Evolutionary conservation across 2,329 filamentous ascomycete species (phyloP).

Genomic region (Amylocarpus encephaloides): DNA sequence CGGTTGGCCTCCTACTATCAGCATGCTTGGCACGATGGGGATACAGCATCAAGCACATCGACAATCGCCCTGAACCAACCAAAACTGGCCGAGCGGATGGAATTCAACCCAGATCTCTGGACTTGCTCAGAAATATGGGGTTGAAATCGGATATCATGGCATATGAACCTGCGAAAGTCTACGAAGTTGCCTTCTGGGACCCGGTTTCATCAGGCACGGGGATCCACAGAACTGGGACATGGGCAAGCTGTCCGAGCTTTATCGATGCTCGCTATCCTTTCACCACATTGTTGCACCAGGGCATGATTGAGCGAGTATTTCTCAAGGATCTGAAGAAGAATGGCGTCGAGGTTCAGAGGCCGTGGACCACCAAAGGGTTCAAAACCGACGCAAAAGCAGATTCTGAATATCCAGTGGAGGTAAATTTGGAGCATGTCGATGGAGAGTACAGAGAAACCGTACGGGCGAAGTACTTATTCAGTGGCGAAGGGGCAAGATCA

Average conservation of each 20-base stretch:
- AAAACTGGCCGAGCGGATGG: conserved; percentile 82
- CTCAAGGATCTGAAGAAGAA: conserved; percentile 60
- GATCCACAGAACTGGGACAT: conserved; percentile 62
- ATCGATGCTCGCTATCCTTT: conserved; percentile 67
- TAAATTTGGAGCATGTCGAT: conserved; percentile 70
- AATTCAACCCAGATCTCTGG: conserved; percentile 83
- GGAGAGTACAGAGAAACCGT: conserved; percentile 65
- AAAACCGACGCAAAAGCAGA: conserved; percentile 49
- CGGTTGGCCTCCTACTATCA: conserved; percentile 80
- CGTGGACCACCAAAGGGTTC: conserved; percentile 59
- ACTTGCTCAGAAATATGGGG: conserved; percentile 83
- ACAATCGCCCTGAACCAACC: conserved; percentile 81
- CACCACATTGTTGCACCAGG: conserved; percentile 66
- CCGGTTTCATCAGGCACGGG: conserved; percentile 48
- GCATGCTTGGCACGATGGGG: conserved; percentile 88
- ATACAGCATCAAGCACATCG: conserved; percentile 91
- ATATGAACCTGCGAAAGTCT: conserved; percentile 79
- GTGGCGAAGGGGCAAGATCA: conserved; percentile 65
- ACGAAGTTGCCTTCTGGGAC: conserved; percentile 70
- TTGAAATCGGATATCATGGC: conserved; percentile 85
- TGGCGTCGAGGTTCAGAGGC: conserved; percentile 53
- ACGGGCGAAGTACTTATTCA: conserved; percentile 63
- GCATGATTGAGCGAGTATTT: conserved; percentile 63
- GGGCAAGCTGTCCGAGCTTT: conserved; percentile 85
- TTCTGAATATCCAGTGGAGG: conserved; percentile 70